A percentile compares a stretch with the other conserved stretches of the same genome.
Evolutionary conservation across 2,329 filamentous ascomycete species (phyloP).

Genomic region (Fusarium clavum): DNA sequence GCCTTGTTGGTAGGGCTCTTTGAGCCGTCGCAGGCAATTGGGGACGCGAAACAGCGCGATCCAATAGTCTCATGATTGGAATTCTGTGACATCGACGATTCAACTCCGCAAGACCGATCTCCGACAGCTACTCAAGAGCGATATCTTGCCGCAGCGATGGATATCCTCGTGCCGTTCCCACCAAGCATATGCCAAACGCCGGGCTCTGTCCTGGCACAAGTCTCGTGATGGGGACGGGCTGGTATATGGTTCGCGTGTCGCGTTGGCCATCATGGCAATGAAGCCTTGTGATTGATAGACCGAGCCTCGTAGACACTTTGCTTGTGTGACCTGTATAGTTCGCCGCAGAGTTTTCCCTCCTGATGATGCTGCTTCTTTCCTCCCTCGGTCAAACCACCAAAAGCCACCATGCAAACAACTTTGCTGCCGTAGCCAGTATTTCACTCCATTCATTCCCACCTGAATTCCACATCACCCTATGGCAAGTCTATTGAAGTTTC

Average conservation of each 20-base stretch:
- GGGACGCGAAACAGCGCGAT: too few relatives aligned
- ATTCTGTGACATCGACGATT: too few relatives aligned
- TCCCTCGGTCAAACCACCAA: neutral
- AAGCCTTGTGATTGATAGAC: neutral
- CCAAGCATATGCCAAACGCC: neutral
- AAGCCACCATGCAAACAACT: neutral
- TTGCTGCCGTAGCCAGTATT: neutral
- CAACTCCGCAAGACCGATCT: neutral
- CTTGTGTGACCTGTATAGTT: neutral
- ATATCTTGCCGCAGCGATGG: neutral
- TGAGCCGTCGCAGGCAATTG: neutral
- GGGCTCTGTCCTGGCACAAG: neutral
- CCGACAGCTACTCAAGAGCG: neutral
- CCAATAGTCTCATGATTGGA: too few relatives aligned
- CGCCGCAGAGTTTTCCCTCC: neutral
- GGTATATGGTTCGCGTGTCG: neutral
- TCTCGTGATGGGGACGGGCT: neutral
- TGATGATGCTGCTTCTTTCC: neutral
- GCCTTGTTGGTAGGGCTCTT: neutral
- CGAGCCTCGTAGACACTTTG: neutral
- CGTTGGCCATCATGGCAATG: neutral
- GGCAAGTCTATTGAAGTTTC: too few relatives aligned
- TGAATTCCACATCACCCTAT: neutral
- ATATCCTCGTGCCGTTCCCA: neutral
- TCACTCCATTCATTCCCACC: neutral